These are phyloP conservation scores for Apophysomyces ossiformis DNA, from an alignment of 371 early-diverging fungal species.

Conservation along the genomic window DNA sequence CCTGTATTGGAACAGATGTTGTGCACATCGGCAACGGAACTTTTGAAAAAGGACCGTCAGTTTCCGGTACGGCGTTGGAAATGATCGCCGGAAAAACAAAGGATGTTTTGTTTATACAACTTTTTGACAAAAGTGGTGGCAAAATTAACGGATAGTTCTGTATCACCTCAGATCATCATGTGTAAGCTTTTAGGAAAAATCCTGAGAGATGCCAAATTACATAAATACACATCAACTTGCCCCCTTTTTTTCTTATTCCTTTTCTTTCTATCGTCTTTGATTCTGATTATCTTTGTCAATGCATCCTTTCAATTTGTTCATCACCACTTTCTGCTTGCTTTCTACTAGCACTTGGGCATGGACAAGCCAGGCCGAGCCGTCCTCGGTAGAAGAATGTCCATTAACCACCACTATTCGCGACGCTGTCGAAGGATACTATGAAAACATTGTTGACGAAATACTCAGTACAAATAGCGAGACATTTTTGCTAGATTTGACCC, in stretches of 20 bases:
- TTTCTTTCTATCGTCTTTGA: not conserved
- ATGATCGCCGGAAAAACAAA: constrained; percentile 2
- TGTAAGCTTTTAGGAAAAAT: not conserved
- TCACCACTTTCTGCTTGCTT: not conserved
- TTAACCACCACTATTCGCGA: constrained; percentile 21
- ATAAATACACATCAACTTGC: not conserved
- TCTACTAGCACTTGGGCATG: not conserved
- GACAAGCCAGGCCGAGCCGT: not conserved
- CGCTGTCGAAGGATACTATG: constrained; percentile 26
- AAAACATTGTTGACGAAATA: constrained; percentile 36
- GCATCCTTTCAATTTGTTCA: not conserved
- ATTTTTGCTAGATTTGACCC: constrained; percentile 32
- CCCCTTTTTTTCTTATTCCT: not conserved
- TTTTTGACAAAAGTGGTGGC: not conserved
- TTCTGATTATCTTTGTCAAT: not conserved
- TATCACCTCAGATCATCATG: not conserved
- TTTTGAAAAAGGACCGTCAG: not conserved
- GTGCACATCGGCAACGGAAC: not conserved
- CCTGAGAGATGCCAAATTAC: not conserved
- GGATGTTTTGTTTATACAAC: constrained; percentile 2
- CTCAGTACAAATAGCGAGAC: constrained; percentile 41
- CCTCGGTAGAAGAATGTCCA: constrained; percentile 15
- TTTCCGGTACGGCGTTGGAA: not conserved
- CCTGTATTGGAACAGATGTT: too few species aligned
- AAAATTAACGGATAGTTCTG: not conserved